Conservation (phyloP, 2,329 filamentous ascomycete species). For the Cercospora sp. region DNA sequence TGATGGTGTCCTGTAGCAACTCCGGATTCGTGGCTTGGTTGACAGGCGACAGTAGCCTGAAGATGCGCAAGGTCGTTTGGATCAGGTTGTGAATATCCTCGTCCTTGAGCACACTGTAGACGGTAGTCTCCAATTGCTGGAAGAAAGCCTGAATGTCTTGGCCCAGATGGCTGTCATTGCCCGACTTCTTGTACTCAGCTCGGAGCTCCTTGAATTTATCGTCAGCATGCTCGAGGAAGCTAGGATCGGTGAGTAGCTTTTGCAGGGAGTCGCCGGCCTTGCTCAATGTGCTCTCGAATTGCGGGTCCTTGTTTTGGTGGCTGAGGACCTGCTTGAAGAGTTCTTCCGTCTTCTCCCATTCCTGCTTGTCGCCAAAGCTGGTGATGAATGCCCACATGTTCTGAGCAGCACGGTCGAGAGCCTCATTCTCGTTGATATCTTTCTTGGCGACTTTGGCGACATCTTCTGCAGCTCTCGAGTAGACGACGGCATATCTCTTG, state of each 20-base stretch:
- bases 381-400: constrained; percentile 81
- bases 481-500: constrained; percentile 73
- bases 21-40: constrained; percentile 67
- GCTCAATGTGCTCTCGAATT: constrained; percentile 75
- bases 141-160: constrained; percentile 73
- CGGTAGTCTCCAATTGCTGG: constrained; percentile 65
- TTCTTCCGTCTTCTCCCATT: constrained; percentile 74
- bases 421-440: constrained; percentile 71
- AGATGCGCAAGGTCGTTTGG: constrained; percentile 64
- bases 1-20: constrained; percentile 71
- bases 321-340: constrained; percentile 69
- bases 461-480: constrained; percentile 71
- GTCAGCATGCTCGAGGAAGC: constrained; percentile 76
- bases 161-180: constrained; percentile 65
- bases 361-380: constrained; percentile 71
- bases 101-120: constrained; percentile 70
- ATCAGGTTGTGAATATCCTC: constrained; percentile 69
- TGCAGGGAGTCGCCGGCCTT: constrained; percentile 74
- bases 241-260: constrained; percentile 78
- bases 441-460: constrained; percentile 66
- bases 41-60: constrained; percentile 66
- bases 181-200: constrained; percentile 58
- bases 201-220: constrained; percentile 63
- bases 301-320: constrained; percentile 73
- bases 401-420: constrained; percentile 70